A percentile compares a stretch with the other conserved stretches of the same genome.
These are phyloP conservation scores for Apophysomyces ossiformis DNA, from an alignment of 371 early-diverging fungal genomes.

Conservation along the genomic window DNA sequence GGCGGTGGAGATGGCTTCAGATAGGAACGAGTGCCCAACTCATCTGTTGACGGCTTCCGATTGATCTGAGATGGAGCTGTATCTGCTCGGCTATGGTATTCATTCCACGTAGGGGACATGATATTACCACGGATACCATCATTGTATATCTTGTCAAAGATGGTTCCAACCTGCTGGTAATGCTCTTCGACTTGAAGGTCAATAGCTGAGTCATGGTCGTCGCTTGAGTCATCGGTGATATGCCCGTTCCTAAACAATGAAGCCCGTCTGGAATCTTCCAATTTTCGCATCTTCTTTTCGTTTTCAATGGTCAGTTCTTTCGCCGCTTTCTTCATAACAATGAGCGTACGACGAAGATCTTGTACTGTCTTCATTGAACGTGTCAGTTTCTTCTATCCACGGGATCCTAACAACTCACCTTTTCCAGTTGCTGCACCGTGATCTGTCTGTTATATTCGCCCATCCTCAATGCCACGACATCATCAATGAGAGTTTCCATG, in stretches of 20 bases:
- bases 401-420: conserved; percentile 13
- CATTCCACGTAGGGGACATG: conserved; percentile 28
- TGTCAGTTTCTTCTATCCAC: neutral
- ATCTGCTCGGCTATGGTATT: conserved; percentile 16
- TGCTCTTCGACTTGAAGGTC: conserved; percentile 43
- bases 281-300: conserved; percentile 68
- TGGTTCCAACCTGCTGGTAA: conserved; percentile 43
- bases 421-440: conserved; percentile 63
- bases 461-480: conserved; percentile 68
- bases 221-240: conserved; percentile 22
- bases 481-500: conserved; percentile 71
- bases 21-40: conserved; percentile 15
- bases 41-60: neutral
- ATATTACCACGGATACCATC: conserved; percentile 47
- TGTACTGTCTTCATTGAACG: conserved; percentile 35
- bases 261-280: conserved; percentile 39
- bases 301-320: conserved; percentile 73
- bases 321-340: conserved; percentile 78
- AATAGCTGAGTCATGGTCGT: conserved; percentile 50
- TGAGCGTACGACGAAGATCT: conserved; percentile 68
- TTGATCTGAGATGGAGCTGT: neutral
- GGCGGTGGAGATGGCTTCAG: conserved; percentile 16
- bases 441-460: conserved; percentile 60
- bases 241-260: conserved; percentile 14
- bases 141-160: conserved; percentile 63